Base-by-base conservation (phyloP, 768 basidiomycete genomes). In the Tephrocybe sp. region DNA sequence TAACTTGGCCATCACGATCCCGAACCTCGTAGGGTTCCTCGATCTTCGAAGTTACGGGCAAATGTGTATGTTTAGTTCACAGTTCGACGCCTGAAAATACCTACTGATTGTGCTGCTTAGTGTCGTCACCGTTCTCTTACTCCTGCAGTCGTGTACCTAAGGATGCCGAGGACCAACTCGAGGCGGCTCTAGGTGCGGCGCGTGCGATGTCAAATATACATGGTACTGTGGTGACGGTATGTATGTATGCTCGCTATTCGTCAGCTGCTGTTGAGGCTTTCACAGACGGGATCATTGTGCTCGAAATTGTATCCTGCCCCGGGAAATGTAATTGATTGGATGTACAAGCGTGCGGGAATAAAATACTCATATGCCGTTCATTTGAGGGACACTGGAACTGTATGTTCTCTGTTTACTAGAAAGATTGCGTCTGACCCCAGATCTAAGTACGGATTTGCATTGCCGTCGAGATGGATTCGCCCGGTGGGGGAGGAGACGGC, bases 41-140 rank as follows among this genome's bases (percentile, higher is more conserved):
- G 89, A 92, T 66, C 62, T 92, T 43, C 74, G 92, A 54, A 87
- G 84, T 57, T 94, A 90, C 59, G 90, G 90, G 0, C 89, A 92
- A 62, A 86, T 91, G 77, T 63, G 88, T 91, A 58, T 49, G 87
- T 75, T 1, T 38, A 21, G 5, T 18, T 49, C n/a, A 30, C 1
- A 30, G 47, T 15, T 28, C 31, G 4, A 18, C 25, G 19, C 15
- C 15, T 13, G 19, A 7, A 27, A 16, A 28, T 12, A 9, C 16
- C n/a, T 5, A n/a, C 19, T 27, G 36, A 38, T 34, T 12, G 8
- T 24, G 31, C 16, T 19, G 1, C 5, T 8, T 48, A 91, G 87
- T 91, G 48, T 87, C 88, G n/a, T 74, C 82, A 28, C 91, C 91
- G 4, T 92, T 77, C 56, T 87, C 89, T 0, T 85, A 83, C 60